Percentiles rank a stretch among this genome's conserved stretches.
Evolutionary conservation across 2,329 filamentous ascomycete genomes (phyloP).

Genomic region (Stagonosporopsis rhizophila): DNA sequence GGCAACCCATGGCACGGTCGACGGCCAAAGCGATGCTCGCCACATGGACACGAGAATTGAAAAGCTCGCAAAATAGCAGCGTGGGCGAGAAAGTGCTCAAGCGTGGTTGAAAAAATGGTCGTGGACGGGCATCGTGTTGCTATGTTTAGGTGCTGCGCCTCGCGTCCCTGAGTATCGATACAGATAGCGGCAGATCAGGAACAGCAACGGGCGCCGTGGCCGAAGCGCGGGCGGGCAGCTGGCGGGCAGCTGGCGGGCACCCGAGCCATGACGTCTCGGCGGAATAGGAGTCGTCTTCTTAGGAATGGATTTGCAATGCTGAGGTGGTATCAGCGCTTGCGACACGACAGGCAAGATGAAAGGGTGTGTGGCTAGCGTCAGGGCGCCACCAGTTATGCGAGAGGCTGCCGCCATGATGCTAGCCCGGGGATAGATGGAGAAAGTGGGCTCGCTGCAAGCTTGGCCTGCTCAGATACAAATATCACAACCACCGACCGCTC

Average conservation of each 20-base stretch:
- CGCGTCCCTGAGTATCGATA: conserved; percentile 33
- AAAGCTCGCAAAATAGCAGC: conserved; percentile 24
- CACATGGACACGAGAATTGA: conserved; percentile 24
- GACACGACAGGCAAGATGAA: conserved; percentile 21
- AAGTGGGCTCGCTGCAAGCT: conserved; percentile 37
- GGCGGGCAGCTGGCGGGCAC: conserved; percentile 19
- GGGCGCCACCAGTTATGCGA: conserved; percentile 37
- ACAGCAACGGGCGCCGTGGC: conserved; percentile 32
- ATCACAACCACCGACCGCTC: conserved; percentile 46
- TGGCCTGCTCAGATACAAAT: conserved; percentile 45
- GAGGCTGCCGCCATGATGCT: conserved; percentile 32
- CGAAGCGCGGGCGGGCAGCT: conserved; percentile 20
- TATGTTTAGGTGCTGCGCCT: conserved; percentile 48
- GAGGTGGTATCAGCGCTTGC: conserved; percentile 21
- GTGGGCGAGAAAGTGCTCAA: conserved; percentile 22
- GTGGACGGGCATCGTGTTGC: conserved; percentile 36
- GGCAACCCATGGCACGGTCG: conserved; percentile 10
- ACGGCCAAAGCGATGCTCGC: conserved; percentile 17
- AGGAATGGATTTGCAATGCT: conserved; percentile 27
- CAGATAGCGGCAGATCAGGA: conserved; percentile 43
- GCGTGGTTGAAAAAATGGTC: conserved; percentile 23
- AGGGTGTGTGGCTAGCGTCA: conserved; percentile 21
- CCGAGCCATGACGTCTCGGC: conserved; percentile 33
- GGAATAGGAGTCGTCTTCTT: conserved; percentile 32
- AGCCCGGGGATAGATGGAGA: conserved; percentile 38